These are phyloP conservation scores for Brassica balearica DNA, from an alignment of 441 rosid genomes.

Conservation along the genomic window DNA sequence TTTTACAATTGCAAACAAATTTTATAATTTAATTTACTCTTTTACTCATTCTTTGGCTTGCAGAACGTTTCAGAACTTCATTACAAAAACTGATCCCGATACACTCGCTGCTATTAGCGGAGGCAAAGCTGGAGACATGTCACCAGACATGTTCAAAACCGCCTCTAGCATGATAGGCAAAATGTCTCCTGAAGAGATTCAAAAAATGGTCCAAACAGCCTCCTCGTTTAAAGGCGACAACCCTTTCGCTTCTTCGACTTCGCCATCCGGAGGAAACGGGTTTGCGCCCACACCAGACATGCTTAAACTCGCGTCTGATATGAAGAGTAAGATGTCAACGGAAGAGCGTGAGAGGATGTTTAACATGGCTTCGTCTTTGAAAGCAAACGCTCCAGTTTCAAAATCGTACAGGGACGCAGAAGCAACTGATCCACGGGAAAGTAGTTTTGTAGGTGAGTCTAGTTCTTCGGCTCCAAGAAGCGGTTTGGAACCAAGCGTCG, in stretches of 20 bases:
- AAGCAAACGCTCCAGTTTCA: slow-evolving; percentile 51
- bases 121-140: slow-evolving; percentile 72
- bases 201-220: slow-evolving; percentile 81
- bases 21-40: background rate
- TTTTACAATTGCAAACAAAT: no score
- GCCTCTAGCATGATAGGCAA: slow-evolving; percentile 87
- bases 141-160: slow-evolving; percentile 82
- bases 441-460: slow-evolving; percentile 51
- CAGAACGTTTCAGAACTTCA: slow-evolving; percentile 84
- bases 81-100: slow-evolving; percentile 74
- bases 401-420: slow-evolving; percentile 44
- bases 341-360: slow-evolving; percentile 82
- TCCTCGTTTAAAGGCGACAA: slow-evolving; percentile 76
- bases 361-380: slow-evolving; percentile 75
- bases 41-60: slow-evolving; percentile 28
- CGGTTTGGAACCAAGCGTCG: slow-evolving; percentile 55
- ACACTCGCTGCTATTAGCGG: slow-evolving; percentile 74
- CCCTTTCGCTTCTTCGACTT: slow-evolving; percentile 38
- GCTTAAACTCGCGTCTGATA: slow-evolving; percentile 72
- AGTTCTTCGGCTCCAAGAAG: slow-evolving; percentile 60
- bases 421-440: slow-evolving; percentile 42
- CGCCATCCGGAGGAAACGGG: slow-evolving; percentile 48
- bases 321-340: slow-evolving; percentile 65
- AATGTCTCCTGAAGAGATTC: slow-evolving; percentile 91
- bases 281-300: slow-evolving; percentile 64